phyloP scores from a whole-genome alignment of 2,329 filamentous ascomycete species.

The Ciborinia camelliae region DNA sequence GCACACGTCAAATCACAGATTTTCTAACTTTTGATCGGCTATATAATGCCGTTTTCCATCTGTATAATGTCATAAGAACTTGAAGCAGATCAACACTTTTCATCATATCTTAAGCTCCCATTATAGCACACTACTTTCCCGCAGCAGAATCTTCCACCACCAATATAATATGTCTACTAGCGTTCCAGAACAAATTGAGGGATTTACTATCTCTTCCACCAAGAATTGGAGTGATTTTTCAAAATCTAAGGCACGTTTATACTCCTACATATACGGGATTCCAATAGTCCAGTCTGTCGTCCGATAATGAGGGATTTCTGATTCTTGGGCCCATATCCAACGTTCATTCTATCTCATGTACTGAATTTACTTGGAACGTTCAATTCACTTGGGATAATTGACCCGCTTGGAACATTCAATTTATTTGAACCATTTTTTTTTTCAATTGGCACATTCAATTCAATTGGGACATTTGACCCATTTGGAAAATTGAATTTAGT shows the following conservation, averaged over 20 bases:
- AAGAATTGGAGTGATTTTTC: conserved; percentile 32
- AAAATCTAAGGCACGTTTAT: conserved; percentile 28
- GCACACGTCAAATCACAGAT: not conserved
- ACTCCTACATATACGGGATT: too few species aligned
- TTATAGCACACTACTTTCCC: too few species aligned
- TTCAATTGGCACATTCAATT: not conserved
- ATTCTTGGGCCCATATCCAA: too few species aligned
- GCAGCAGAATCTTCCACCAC: not conserved
- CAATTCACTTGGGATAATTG: not conserved
- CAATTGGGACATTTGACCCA: too few species aligned
- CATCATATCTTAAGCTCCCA: too few species aligned
- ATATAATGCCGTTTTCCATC: not conserved
- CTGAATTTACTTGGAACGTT: too few species aligned
- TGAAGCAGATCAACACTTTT: not conserved
- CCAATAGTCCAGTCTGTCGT: not conserved
- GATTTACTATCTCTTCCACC: conserved; percentile 50
- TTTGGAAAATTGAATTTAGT: not conserved
- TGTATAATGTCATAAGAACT: not conserved
- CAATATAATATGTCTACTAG: conserved; percentile 9
- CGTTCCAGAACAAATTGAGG: conserved; percentile 54
- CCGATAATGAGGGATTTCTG: too few species aligned
- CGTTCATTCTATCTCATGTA: too few species aligned
- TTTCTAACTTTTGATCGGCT: not conserved
- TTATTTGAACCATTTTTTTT: too few species aligned
- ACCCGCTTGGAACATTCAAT: not conserved